Percentiles rank a stretch among this genome's conserved stretches.
These are phyloP conservation scores for Hysterangium stoloniferum DNA, from an alignment of 768 basidiomycete species.

Conservation along the genomic window DNA sequence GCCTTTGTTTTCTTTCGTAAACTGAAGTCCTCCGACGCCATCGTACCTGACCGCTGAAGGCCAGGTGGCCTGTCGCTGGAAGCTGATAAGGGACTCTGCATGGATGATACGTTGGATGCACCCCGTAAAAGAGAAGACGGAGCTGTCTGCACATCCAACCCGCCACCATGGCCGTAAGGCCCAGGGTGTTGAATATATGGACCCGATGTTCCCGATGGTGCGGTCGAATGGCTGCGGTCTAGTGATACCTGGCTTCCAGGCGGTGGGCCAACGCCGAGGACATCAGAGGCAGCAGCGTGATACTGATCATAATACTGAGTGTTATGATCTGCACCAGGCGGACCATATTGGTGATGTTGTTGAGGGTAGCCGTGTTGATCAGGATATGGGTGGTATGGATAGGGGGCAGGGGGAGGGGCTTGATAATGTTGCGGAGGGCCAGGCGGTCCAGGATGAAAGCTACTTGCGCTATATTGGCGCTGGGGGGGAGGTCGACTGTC, in stretches of 20 bases:
- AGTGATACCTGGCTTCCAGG: conserved; percentile 29
- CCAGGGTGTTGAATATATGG: conserved; percentile 20
- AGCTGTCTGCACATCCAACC: not conserved
- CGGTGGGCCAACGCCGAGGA: conserved; percentile 70
- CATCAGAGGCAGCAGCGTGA: conserved; percentile 72
- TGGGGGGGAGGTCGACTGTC: conserved; percentile 27
- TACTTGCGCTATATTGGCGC: not conserved
- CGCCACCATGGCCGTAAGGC: conserved; percentile 14
- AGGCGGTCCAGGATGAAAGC: conserved; percentile 4
- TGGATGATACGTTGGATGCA: conserved; percentile 10
- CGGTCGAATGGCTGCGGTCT: conserved; percentile 24
- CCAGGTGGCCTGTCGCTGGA: conserved; percentile 38
- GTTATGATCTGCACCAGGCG: conserved; percentile 11
- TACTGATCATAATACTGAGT: conserved; percentile 42
- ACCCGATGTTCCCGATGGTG: conserved; percentile 16
- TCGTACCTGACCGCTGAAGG: conserved; percentile 51
- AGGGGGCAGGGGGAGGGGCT: conserved; percentile 3
- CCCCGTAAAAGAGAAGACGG: conserved; percentile 4
- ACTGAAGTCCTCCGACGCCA: conserved; percentile 46
- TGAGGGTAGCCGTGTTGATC: conserved; percentile 12
- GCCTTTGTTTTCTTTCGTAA: conserved; percentile 66
- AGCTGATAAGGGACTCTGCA: conserved; percentile 26
- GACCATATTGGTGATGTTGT: conserved; percentile 11
- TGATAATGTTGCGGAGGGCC: conserved; percentile 3
- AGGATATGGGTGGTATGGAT: conserved; percentile 7